Evolutionary conservation across 352 stramenopile genomes (phyloP), one percentile per base, ranked within the genome.

Genomic region (Halophytophthora batemanensis): DNA sequence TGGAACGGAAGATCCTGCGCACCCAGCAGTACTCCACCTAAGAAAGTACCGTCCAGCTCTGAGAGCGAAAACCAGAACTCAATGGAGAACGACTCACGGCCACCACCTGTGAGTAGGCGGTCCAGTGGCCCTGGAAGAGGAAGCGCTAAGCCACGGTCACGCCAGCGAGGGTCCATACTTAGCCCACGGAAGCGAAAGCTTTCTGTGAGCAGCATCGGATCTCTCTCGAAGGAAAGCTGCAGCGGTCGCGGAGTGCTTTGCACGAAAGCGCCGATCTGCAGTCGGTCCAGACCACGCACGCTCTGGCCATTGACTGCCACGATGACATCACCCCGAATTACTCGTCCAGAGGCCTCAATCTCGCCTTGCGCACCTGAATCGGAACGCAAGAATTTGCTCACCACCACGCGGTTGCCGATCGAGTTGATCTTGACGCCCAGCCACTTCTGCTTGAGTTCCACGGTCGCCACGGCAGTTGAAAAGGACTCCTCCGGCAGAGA

Each of bases 361-460:
- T 91, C 80, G 34, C 80, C 80, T 22, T 78, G 51, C 0, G 72
- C 74, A 7, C 77, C 79, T 0, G 69, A 77, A 10, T 76, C 72
- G 19, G 74, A 59, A 7, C 73, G 77, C 42, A 87, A 35, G 25
- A 90, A 90, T 40, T 86, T 87, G 64, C 79, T 90, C 43, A 90
- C 68, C 31, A 87, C 68, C 38, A 90, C 71, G 22, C 75, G 72
- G 34, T 77, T 77, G 17, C 79, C 79, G 43, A 90, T 79, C 42
- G 74, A 84, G 52, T 86, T 87, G 52, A 90, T 87, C 64, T 87
- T 87, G 33, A 90, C 64, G 19, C 79, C 76, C 15, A 90, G 61
- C 79, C 76, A 90, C 43, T 87, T 82, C 46, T 86, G 77, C 15
- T 76, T 65, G 25, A 90, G 65, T 37, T 73, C 71, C 7, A 90